A percentile compares a stretch with the other conserved stretches of the same genome.
Conservation (phyloP, 306 rosid species). For the Herpetospermum pedunculosum region DNA sequence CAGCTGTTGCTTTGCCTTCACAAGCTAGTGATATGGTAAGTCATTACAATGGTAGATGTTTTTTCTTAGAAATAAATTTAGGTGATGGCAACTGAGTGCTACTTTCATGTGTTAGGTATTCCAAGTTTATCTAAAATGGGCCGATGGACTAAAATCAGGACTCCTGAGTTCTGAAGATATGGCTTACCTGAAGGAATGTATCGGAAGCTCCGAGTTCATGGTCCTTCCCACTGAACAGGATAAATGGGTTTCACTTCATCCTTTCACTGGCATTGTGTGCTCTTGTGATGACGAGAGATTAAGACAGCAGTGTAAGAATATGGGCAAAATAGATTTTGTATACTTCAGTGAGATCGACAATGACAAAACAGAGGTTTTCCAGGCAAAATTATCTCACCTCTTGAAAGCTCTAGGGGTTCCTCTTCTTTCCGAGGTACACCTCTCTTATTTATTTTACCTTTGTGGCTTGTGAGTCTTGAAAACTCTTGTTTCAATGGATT, state of each 20-base stretch:
- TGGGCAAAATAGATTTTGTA: slow-evolving; percentile 52
- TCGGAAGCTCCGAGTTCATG: slow-evolving; percentile 34
- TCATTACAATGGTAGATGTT: slow-evolving; percentile 4
- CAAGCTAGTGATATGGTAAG: slow-evolving; percentile 65
- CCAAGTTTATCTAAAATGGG: slow-evolving; percentile 69
- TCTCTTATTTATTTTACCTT: background rate
- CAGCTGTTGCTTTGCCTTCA: slow-evolving; percentile 56
- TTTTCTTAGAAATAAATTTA: slow-evolving; percentile 8
- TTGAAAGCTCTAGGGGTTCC: slow-evolving; percentile 73
- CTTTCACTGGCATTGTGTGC: slow-evolving; percentile 72
- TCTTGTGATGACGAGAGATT: slow-evolving; percentile 69
- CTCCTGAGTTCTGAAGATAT: slow-evolving; percentile 42
- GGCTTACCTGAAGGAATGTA: slow-evolving; percentile 51
- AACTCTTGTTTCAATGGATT: background rate
- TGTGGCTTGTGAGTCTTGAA: background rate
- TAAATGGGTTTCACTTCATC: slow-evolving; percentile 88
- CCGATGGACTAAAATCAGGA: slow-evolving; percentile 58
- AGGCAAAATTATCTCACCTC: slow-evolving; percentile 38
- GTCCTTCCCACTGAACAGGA: slow-evolving; percentile 88
- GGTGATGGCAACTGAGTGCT: slow-evolving; percentile 15
- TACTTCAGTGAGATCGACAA: slow-evolving; percentile 43
- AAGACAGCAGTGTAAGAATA: slow-evolving; percentile 52
- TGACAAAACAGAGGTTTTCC: slow-evolving; percentile 33
- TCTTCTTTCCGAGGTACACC: slow-evolving; percentile 73
- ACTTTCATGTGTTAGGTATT: slow-evolving; percentile 40